Conservation (phyloP, 2,329 filamentous ascomycete species). For the Raffaelea deltoideospora region DNA sequence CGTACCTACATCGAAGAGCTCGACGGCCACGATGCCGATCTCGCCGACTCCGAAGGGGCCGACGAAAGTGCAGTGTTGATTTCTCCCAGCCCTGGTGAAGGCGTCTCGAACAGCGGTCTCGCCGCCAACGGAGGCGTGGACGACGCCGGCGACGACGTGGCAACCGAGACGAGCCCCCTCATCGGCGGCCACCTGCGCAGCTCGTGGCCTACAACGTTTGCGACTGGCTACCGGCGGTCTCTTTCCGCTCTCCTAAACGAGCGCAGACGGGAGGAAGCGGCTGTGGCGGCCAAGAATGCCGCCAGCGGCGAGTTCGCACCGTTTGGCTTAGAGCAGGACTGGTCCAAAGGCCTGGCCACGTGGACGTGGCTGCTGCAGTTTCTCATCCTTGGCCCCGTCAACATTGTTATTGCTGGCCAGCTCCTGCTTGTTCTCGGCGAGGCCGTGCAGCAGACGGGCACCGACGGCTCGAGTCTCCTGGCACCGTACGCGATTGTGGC, state of each 20-base stretch:
- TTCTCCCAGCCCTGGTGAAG: no score
- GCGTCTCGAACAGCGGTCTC: conserved; percentile 14
- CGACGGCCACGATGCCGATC: conserved; percentile 22
- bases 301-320: conserved; percentile 14
- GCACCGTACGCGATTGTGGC: conserved; percentile 58
- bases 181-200: conserved; percentile 11
- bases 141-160: conserved; percentile 18
- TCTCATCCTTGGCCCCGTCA: conserved; percentile 62
- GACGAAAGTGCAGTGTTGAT: no score
- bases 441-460: conserved; percentile 63
- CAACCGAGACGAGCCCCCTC: conserved; percentile 40
- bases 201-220: conserved; percentile 31
- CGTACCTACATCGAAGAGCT: conserved; percentile 48
- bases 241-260: conserved; percentile 18
- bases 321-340: conserved; percentile 65
- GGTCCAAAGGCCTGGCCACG: conserved; percentile 63
- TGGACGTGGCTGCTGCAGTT: conserved; percentile 88
- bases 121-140: conserved; percentile 16
- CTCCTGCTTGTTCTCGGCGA: conserved; percentile 58
- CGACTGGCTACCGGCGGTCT: conserved; percentile 38
- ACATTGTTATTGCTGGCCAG: conserved; percentile 63
- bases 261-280: conserved; percentile 7
- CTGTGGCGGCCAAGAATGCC: no score
- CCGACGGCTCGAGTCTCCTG: conserved; percentile 63
- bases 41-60: conserved; percentile 15